phyloP scores from a whole-genome alignment of 2,329 filamentous ascomycete genomes.

The Setomelanomma holmii region DNA sequence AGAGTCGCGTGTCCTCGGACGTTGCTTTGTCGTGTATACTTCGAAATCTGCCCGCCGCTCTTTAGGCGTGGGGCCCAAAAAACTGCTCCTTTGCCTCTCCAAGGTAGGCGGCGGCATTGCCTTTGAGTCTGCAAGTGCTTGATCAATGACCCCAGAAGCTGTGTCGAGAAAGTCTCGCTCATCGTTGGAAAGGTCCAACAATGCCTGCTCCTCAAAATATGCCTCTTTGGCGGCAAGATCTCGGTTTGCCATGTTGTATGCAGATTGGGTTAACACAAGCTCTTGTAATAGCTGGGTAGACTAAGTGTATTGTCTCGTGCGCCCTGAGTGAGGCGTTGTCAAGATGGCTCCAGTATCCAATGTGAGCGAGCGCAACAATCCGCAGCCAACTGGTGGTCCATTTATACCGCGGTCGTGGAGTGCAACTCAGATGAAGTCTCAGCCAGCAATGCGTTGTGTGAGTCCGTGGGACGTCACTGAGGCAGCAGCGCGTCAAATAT shows the following conservation, averaged over 20 bases:
- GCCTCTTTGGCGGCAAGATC: conserved; percentile 34
- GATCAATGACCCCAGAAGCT: conserved; percentile 19
- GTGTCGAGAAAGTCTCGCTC: conserved; percentile 26
- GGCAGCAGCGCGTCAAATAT: conserved; percentile 23
- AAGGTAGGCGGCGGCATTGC: conserved; percentile 25
- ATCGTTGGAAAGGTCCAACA: conserved; percentile 40
- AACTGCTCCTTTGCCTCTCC: conserved; percentile 29
- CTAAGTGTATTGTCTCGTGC: too few species aligned
- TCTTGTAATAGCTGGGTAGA: too few species aligned
- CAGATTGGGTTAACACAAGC: too few species aligned
- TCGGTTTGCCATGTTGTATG: conserved; percentile 21
- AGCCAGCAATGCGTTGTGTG: conserved; percentile 7
- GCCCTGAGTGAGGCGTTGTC: not conserved
- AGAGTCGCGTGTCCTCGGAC: conserved; percentile 12
- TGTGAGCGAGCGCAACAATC: not conserved
- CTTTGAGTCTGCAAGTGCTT: conserved; percentile 30
- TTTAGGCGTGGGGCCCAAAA: conserved; percentile 41
- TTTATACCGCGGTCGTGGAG: conserved; percentile 5
- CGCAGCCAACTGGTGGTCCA: not conserved
- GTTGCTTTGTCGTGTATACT: conserved; percentile 24
- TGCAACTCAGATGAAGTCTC: not conserved
- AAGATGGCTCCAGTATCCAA: conserved; percentile 1
- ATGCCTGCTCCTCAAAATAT: conserved; percentile 39
- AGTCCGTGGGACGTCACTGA: conserved; percentile 10
- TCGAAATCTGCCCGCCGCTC: conserved; percentile 37